Evolutionary conservation across 176 grass and related monocot species (phyloP).

Genomic region (Pontederia paniculata): DNA sequence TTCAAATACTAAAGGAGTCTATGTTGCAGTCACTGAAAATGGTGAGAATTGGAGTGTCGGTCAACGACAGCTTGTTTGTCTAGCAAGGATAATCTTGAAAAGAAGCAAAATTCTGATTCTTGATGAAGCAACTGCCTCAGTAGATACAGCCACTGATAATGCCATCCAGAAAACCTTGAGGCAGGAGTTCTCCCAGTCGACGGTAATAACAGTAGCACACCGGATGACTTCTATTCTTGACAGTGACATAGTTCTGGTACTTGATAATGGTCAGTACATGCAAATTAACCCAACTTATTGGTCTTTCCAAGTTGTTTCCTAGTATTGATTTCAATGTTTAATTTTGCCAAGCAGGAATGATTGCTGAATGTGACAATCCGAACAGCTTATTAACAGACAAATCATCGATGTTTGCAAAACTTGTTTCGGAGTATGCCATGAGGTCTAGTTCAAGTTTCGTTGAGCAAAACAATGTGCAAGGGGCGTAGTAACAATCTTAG

Average conservation of each 20-base stretch:
- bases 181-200: conserved; percentile 56
- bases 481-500: too few relatives aligned
- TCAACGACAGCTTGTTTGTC: conserved; percentile 77
- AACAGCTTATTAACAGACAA: background rate
- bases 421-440: conserved; percentile 1
- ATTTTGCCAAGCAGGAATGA: background rate
- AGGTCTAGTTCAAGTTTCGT: background rate
- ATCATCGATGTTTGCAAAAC: background rate
- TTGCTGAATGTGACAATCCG: background rate
- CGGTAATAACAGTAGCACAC: conserved; percentile 77
- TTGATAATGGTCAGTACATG: conserved; percentile 55
- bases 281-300: background rate
- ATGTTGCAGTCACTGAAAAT: conserved; percentile 53
- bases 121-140: conserved; percentile 78
- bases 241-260: conserved; percentile 74
- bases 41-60: conserved; percentile 82
- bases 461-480: too few relatives aligned
- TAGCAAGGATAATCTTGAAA: conserved; percentile 44
- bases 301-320: background rate
- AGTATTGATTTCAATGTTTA: background rate
- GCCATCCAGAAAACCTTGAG: conserved; percentile 57
- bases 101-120: conserved; percentile 69
- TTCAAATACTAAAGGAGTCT: background rate
- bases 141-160: conserved; percentile 63
- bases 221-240: conserved; percentile 71